Conservation (phyloP, 352 stramenopile genomes). For the Achlya hypogyna region DNA sequence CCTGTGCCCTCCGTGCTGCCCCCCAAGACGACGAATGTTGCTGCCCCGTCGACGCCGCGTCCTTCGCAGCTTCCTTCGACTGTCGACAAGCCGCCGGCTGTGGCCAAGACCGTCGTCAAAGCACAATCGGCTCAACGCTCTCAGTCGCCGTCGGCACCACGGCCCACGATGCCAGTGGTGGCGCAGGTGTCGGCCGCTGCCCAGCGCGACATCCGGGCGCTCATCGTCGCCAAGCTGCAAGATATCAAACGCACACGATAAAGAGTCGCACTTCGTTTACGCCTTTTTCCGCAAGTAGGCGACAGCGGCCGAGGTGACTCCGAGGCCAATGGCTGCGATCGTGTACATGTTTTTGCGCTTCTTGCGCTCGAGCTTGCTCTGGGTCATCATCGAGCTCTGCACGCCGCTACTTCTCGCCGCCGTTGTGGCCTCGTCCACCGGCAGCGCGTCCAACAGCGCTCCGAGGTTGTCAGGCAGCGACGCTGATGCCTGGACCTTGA, state of each 20-base stretch:
- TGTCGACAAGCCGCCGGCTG: neutral
- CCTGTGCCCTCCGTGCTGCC: neutral
- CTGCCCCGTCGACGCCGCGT: neutral
- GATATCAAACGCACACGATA: neutral
- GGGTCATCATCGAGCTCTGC: neutral
- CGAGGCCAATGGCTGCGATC: neutral
- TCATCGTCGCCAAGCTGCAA: neutral
- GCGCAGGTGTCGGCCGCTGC: neutral
- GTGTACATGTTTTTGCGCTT: neutral
- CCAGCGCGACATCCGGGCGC: neutral
- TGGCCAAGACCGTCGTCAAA: neutral
- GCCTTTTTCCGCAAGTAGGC: neutral
- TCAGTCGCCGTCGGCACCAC: too few relatives aligned
- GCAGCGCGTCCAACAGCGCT: neutral
- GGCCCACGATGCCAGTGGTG: neutral
- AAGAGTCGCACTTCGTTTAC: neutral
- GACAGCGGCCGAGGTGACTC: neutral
- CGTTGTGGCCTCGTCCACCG: neutral
- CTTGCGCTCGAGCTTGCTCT: neutral
- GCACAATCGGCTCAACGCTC: too few relatives aligned
- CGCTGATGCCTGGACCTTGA: conserved; percentile 33
- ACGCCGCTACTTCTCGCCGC: neutral
- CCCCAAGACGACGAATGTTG: conserved; percentile 4
- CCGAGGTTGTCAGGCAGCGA: neutral
- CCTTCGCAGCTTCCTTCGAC: neutral